A percentile compares a stretch with the other conserved stretches of the same genome.
Conservation (phyloP, 768 basidiomycete species). For the Saitozyma podzolica region DNA sequence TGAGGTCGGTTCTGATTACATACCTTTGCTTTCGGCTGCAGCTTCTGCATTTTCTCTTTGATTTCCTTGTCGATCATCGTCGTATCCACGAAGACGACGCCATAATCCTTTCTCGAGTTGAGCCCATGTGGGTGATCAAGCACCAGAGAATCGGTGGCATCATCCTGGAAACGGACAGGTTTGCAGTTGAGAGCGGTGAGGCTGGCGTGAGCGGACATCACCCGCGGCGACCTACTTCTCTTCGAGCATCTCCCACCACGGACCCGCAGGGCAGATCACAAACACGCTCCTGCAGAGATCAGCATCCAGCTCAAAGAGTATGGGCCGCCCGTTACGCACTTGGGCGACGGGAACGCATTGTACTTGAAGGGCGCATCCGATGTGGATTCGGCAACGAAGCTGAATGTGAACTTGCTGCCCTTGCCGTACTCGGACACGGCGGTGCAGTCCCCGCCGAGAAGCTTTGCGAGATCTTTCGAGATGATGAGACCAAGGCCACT, state of each 20-base stretch:
- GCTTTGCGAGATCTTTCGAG: constrained; percentile 32
- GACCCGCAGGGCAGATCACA: constrained; percentile 19
- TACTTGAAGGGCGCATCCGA: not conserved
- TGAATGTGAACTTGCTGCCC: constrained; percentile 41
- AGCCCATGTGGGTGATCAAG: constrained; percentile 19
- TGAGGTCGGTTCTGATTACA: not conserved
- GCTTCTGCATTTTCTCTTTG: constrained; percentile 17
- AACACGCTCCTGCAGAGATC: constrained; percentile 23
- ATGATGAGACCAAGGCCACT: constrained; percentile 46
- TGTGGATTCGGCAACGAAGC: constrained; percentile 23
- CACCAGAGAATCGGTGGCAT: constrained; percentile 10
- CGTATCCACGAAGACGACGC: constrained; percentile 31
- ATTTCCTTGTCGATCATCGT: constrained; percentile 8
- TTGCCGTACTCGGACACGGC: constrained; percentile 38
- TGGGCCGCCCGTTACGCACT: not conserved
- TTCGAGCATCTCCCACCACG: constrained; percentile 34
- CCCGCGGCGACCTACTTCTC: constrained; percentile 20
- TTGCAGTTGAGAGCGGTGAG: constrained; percentile 19
- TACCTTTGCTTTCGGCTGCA: constrained; percentile 31
- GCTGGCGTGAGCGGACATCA: constrained; percentile 12
- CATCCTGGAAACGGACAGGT: constrained; percentile 29
- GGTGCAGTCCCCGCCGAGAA: constrained; percentile 40
- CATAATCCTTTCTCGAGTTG: constrained; percentile 13
- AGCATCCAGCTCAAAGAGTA: not conserved
- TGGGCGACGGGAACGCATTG: not conserved